phyloP scores from a whole-genome alignment of 2,329 filamentous ascomycete genomes.

The Fusarium neocosmosporiellum region DNA sequence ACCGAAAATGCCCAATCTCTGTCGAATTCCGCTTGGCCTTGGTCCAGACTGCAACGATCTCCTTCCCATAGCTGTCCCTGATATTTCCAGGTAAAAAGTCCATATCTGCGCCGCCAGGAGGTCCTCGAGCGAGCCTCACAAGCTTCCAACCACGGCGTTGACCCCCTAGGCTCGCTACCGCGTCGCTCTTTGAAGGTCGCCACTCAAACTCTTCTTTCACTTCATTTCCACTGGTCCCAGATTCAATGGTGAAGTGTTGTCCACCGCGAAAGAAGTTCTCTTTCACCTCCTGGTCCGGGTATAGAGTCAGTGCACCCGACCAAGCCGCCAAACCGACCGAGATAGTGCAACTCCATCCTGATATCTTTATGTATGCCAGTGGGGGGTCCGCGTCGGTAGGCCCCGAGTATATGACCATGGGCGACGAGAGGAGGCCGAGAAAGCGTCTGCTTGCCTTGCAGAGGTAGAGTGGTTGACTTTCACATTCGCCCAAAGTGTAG shows the following conservation, averaged over 20 bases:
- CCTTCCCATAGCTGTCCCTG: conserved; percentile 30
- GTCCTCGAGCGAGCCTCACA: conserved; percentile 27
- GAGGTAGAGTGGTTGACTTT: conserved; percentile 35
- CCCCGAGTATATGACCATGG: conserved; percentile 39
- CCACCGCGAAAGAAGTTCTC: conserved; percentile 7
- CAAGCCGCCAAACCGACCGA: conserved; percentile 34
- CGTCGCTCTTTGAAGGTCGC: conserved; percentile 31
- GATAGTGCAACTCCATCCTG: conserved; percentile 1
- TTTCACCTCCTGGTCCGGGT: conserved; percentile 20
- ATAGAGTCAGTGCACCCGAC: conserved; percentile 19
- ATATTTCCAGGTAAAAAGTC: conserved; percentile 23
- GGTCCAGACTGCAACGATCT: conserved; percentile 40
- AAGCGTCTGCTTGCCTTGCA: conserved; percentile 27
- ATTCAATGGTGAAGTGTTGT: conserved; percentile 34
- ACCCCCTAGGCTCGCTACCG: conserved; percentile 26
- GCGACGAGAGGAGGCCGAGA: conserved; percentile 9
- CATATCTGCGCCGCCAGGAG: conserved; percentile 20
- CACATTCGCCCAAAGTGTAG: conserved; percentile 33
- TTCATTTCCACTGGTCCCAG: conserved; percentile 23
- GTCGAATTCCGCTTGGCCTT: conserved; percentile 20
- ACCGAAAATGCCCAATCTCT: conserved; percentile 36
- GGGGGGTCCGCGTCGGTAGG: conserved; percentile 25
- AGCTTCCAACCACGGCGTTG: conserved; percentile 37
- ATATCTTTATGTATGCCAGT: conserved; percentile 32
- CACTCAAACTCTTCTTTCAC: conserved; percentile 40